These are phyloP conservation scores for Peniophora sp. DNA, from an alignment of 1,284 basidiomycete genomes.

Conservation along the genomic window DNA sequence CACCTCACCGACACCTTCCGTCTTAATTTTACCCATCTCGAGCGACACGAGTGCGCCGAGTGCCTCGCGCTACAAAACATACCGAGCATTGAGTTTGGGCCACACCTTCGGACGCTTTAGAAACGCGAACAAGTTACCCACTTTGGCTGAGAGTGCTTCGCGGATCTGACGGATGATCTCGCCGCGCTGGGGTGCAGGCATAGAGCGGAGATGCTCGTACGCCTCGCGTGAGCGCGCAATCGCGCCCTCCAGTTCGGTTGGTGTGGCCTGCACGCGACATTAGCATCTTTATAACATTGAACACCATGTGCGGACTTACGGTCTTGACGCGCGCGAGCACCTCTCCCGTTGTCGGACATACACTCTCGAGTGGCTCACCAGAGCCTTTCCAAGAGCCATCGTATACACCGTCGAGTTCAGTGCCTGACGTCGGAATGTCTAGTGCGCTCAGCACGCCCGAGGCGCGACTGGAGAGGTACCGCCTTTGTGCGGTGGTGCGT, in stretches of 20 bases:
- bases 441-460: conserved; percentile 55
- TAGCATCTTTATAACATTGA: not conserved
- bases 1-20: conserved; percentile 91
- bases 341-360: conserved; percentile 75
- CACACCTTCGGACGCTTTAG: not conserved
- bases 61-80: conserved; percentile 52
- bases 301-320: conserved; percentile 25
- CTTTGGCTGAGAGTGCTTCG: conserved; percentile 75
- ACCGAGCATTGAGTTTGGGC: conserved; percentile 5
- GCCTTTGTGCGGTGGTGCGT: not conserved
- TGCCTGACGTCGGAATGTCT: conserved; percentile 42
- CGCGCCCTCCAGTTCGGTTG: conserved; percentile 57
- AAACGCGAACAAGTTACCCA: conserved; percentile 18
- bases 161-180: conserved; percentile 86
- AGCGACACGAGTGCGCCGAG: conserved; percentile 80
- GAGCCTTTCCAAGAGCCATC: conserved; percentile 74
- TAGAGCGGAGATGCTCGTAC: conserved; percentile 58
- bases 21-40: conserved; percentile 95
- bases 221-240: conserved; percentile 67
- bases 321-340: conserved; percentile 60
- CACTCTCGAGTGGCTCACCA: conserved; percentile 59
- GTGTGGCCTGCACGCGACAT: conserved; percentile 42
- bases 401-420: conserved; percentile 63
- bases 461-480: conserved; percentile 50
- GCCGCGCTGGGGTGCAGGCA: conserved; percentile 84